These are phyloP conservation scores for Pythium inflatum DNA, from an alignment of 352 stramenopile genomes.

Conservation along the genomic window DNA sequence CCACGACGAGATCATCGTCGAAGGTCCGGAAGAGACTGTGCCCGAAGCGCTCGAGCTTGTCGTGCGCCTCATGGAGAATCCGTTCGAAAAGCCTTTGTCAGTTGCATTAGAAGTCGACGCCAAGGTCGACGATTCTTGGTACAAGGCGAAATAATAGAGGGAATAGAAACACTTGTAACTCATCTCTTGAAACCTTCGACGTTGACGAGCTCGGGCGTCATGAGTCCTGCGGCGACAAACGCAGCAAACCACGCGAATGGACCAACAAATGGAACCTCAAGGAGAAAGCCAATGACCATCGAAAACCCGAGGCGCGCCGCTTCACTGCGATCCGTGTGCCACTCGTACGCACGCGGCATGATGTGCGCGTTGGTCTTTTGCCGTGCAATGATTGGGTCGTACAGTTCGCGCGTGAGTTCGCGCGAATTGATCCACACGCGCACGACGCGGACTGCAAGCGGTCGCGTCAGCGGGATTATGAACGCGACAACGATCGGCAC, in stretches of 20 bases:
- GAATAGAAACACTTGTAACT: background rate
- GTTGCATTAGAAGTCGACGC: slow-evolving; percentile 93
- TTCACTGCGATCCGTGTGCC: slow-evolving; percentile 65
- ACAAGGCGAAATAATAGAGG: slow-evolving; percentile 94
- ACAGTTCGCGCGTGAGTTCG: slow-evolving; percentile 69
- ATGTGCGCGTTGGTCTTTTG: slow-evolving; percentile 33
- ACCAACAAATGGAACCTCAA: slow-evolving; percentile 63
- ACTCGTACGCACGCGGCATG: slow-evolving; percentile 40
- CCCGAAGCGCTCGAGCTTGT: slow-evolving; percentile 90
- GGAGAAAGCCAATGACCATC: slow-evolving; percentile 61
- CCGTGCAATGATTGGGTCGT: slow-evolving; percentile 67
- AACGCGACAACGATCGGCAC: slow-evolving; percentile 65
- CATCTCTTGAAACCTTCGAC: slow-evolving; percentile 72
- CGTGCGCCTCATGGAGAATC: slow-evolving; percentile 97
- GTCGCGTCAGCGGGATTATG: slow-evolving; percentile 46
- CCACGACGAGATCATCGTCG: slow-evolving; percentile 99
- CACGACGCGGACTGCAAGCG: slow-evolving; percentile 38
- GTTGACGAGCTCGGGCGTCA: slow-evolving; percentile 68
- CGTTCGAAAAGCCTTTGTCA: slow-evolving; percentile 91
- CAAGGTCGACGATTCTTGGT: slow-evolving; percentile 98
- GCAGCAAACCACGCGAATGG: slow-evolving; percentile 74
- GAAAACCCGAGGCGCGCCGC: slow-evolving; percentile 70
- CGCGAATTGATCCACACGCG: slow-evolving; percentile 70
- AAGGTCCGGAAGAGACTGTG: slow-evolving; percentile 96
- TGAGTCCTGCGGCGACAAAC: slow-evolving; percentile 63